phyloP scores from a whole-genome alignment of 495 filamentous ascomycete genomes.

The Evansstolkia leycettana region DNA sequence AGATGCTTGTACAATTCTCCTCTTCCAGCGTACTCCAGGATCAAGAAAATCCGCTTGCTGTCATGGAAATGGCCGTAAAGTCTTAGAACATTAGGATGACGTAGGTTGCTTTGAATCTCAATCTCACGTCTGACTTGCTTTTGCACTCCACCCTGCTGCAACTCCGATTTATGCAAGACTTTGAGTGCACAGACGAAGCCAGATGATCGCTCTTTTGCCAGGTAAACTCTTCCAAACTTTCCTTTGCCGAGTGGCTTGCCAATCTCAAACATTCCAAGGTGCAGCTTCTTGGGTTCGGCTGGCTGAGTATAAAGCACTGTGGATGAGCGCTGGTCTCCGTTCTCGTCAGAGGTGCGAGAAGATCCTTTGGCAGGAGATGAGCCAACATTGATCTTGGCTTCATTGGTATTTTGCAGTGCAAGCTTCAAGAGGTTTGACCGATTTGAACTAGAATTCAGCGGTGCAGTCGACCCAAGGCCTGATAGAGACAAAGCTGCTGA shows the following conservation, averaged over 20 bases:
- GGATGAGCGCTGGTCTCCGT: constrained; percentile 39
- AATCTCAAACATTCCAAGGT: constrained; percentile 98
- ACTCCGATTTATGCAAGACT: constrained; percentile 88
- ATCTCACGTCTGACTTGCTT: constrained; percentile 96
- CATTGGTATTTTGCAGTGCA: constrained; percentile 62
- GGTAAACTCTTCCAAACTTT: constrained; percentile 93
- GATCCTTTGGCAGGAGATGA: constrained; percentile 20
- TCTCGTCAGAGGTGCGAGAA: constrained; percentile 44
- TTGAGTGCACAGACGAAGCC: constrained; percentile 96
- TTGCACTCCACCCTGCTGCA: constrained; percentile 86
- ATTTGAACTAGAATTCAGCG: constrained; percentile 45
- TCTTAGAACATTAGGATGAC: constrained; percentile 90
- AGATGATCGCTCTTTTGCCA: constrained; percentile 77
- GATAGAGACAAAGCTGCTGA: constrained; percentile 40
- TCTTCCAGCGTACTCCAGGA: constrained; percentile 89
- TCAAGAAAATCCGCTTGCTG: constrained; percentile 87
- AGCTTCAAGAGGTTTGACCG: constrained; percentile 67
- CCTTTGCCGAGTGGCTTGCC: constrained; percentile 92
- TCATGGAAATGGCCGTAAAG: constrained; percentile 97
- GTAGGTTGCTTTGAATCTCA: constrained; percentile 92
- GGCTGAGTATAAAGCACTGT: constrained; percentile 47
- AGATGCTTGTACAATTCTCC: constrained; percentile 97
- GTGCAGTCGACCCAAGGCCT: constrained; percentile 36
- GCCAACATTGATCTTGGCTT: constrained; percentile 35
- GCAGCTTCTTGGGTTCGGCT: constrained; percentile 56